These are phyloP conservation scores for Yamadazyma tumulicola DNA, from an alignment of 805 yeast genomes.

Conservation along the genomic window DNA sequence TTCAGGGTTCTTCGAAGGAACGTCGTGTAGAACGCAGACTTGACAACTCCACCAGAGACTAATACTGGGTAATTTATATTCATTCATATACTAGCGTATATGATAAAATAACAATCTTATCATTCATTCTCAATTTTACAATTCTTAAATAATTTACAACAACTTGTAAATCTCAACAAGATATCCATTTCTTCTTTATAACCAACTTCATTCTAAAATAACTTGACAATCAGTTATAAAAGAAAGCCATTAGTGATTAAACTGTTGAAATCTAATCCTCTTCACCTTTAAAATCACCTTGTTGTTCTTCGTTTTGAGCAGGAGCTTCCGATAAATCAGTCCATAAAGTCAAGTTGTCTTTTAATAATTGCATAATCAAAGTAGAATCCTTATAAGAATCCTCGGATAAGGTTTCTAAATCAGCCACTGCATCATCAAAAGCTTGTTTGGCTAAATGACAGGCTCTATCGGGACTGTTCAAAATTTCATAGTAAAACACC, in stretches of 20 bases:
- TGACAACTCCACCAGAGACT: too few relatives aligned
- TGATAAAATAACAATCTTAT: conserved; percentile 10
- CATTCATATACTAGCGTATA: conserved; percentile 5
- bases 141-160: neutral
- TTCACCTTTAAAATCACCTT: conserved; percentile 15
- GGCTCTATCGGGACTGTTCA: conserved; percentile 97
- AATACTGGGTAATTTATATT: too few relatives aligned
- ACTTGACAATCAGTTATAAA: too few relatives aligned
- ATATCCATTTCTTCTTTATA: too few relatives aligned
- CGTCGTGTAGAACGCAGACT: too few relatives aligned
- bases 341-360: conserved; percentile 98
- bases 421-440: conserved; percentile 98
- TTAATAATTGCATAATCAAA: conserved; percentile 96
- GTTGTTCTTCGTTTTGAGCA: conserved; percentile 35
- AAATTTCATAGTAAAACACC: conserved; percentile 96
- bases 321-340: conserved; percentile 87
- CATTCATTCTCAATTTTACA: conserved; percentile 8
- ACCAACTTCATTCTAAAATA: too few relatives aligned
- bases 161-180: too few relatives aligned
- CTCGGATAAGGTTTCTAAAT: conserved; percentile 94
- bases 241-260: too few relatives aligned
- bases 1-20: too few relatives aligned
- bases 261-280: conserved; percentile 9
- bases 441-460: conserved; percentile 99
- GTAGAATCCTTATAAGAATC: conserved; percentile 99